Base-by-base conservation (phyloP, 805 yeast species). In the Starmerella vaccinii region DNA sequence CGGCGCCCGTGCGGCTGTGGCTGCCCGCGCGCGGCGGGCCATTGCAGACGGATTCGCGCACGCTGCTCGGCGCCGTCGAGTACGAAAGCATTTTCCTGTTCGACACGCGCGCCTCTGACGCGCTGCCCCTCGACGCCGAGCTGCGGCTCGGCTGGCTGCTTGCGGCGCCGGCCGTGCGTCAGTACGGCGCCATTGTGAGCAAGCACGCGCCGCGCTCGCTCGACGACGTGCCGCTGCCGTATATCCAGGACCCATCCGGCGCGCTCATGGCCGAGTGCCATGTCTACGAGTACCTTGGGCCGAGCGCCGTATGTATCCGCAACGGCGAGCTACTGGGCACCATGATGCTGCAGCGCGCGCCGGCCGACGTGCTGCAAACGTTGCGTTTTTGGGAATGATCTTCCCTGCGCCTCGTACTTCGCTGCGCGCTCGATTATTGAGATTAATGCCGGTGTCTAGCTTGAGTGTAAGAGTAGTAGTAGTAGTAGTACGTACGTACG, bases 221-320 rank as follows among this genome's bases (percentile, higher is more conserved):
- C 49, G 32, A 22, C 19, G 2, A 22, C 13, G 21, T 47, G 32
- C 29, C 37, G 27, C 32, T 46, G 19, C 53, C 59, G 5, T 50
- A 39, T 16, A 42, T 64, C 1, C 55, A 55, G 42, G 68, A 65
- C 51, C 56, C 55, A 10, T 19, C 35, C 0, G 61, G 60, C 3
- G 52, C 53, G 9, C 59, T 65, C 5, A 68, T 65, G 8, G 45
- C 48, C 18, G 59, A 58, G 44, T 63, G 66, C 46, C 53, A 63
- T 3, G 67, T 61, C 18, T 34, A 61, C 29, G 63, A 61, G 33
- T 67, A 65, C 3, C 49, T 64, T n/a, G 69, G 69, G 3, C 67
- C 69, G 10, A 63, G 66, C 2, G 52, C 65, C 9, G 66, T 65
- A 13, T 53, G 57, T 39, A 57, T 65, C 12, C 61, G 59, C 16